phyloP scores from a whole-genome alignment of 768 basidiomycete genomes.

The Pulveroboletus frians region DNA sequence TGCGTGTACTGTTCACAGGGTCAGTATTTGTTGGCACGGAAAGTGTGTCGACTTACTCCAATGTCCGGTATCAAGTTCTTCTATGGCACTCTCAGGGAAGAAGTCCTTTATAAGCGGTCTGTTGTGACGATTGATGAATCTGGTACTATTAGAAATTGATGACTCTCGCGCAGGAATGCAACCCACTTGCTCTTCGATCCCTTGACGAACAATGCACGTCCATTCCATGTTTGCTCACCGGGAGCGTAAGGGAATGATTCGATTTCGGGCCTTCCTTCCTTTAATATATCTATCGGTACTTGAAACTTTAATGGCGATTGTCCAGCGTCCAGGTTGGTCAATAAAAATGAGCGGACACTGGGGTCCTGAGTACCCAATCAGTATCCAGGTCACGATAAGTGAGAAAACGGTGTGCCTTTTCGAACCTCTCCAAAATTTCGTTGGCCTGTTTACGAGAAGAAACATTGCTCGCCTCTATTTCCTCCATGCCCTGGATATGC shows the following conservation, averaged over 20 bases:
- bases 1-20: slow-evolving; percentile 58
- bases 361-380: slow-evolving; percentile 52
- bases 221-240: slow-evolving; percentile 48
- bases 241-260: slow-evolving; percentile 75
- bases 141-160: slow-evolving; percentile 21
- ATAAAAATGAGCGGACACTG: slow-evolving; percentile 70
- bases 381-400: background rate
- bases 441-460: slow-evolving; percentile 67
- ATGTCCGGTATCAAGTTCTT: slow-evolving; percentile 70
- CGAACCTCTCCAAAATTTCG: slow-evolving; percentile 53
- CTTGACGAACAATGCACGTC: slow-evolving; percentile 69
- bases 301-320: slow-evolving; percentile 53
- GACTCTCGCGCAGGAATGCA: background rate
- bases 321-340: slow-evolving; percentile 66
- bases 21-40: slow-evolving; percentile 4
- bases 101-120: slow-evolving; percentile 54
- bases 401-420: slow-evolving; percentile 44
- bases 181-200: slow-evolving; percentile 71
- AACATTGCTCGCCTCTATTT: slow-evolving; percentile 56
- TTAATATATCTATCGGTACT: slow-evolving; percentile 66
- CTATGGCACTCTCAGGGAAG: slow-evolving; percentile 66
- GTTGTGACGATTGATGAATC: slow-evolving; percentile 75
- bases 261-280: slow-evolving; percentile 55
- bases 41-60: slow-evolving; percentile 58
- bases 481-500: slow-evolving; percentile 70